Evolutionary conservation across 2,329 filamentous ascomycete genomes (phyloP).

Genomic region (Colletotrichum sansevieriae): DNA sequence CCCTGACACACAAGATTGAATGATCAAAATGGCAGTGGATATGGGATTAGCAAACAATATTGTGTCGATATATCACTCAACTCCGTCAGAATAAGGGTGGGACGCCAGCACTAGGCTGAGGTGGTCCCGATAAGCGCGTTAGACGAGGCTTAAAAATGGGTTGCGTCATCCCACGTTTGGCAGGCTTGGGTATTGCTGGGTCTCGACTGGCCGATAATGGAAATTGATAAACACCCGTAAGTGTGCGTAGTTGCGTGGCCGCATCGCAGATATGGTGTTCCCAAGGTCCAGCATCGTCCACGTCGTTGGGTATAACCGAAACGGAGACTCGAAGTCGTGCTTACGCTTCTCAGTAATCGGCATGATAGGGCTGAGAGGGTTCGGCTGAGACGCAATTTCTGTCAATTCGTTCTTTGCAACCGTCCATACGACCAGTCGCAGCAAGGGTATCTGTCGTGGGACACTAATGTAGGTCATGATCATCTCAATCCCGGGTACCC

Average conservation of each 20-base stretch:
- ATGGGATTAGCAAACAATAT: too few species aligned
- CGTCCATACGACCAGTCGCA: neutral
- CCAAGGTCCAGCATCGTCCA: too few species aligned
- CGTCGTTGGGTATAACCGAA: neutral
- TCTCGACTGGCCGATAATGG: neutral
- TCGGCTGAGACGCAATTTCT: neutral
- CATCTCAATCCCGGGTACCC: neutral
- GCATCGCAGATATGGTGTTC: neutral
- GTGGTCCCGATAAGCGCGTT: neutral
- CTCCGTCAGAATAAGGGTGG: neutral
- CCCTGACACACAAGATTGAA: too few species aligned
- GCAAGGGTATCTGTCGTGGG: neutral
- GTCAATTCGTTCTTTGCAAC: neutral
- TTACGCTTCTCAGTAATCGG: neutral
- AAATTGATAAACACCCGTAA: neutral
- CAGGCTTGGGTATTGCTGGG: neutral
- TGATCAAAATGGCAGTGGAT: too few species aligned
- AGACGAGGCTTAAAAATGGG: neutral
- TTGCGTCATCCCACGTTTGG: constrained; percentile 6
- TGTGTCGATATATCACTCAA: neutral
- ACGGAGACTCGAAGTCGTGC: neutral
- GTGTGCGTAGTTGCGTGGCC: constrained; percentile 5
- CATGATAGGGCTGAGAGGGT: neutral
- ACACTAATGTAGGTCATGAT: neutral
- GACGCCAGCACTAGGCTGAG: neutral